Conservation (phyloP, 1,284 basidiomycete genomes). For the Sporisorium sorghi region DNA sequence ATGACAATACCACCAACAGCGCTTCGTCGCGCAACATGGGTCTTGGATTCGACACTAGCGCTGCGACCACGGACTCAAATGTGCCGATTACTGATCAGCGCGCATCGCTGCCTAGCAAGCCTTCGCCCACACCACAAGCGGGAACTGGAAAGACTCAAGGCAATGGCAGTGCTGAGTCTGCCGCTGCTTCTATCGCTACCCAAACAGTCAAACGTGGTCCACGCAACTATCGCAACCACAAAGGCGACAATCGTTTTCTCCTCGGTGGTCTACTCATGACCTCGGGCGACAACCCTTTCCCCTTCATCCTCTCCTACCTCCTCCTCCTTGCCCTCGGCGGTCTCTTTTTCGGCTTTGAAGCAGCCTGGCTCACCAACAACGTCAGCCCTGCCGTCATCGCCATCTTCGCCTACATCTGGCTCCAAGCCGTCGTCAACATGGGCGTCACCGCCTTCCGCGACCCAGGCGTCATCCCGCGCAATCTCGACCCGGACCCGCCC, state of each 20-base stretch:
- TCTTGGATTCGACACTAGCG: constrained; percentile 12
- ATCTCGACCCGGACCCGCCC: constrained; percentile 65
- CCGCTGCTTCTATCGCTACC: not conserved
- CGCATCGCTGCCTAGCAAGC: constrained; percentile 6
- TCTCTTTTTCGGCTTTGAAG: constrained; percentile 63
- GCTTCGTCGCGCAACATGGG: constrained; percentile 4
- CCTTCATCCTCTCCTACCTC: constrained; percentile 51
- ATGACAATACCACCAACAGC: not conserved
- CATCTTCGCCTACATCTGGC: constrained; percentile 58
- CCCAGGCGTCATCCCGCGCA: constrained; percentile 66
- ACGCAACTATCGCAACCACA: constrained; percentile 49
- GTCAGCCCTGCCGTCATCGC: constrained; percentile 58
- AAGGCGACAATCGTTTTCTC: constrained; percentile 60
- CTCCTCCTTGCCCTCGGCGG: constrained; percentile 56
- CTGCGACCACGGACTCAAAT: not conserved
- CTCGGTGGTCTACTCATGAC: constrained; percentile 58
- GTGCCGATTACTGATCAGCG: constrained; percentile 3
- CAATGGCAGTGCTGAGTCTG: not conserved
- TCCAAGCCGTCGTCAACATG: constrained; percentile 58
- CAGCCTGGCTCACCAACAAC: constrained; percentile 49
- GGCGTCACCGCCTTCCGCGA: constrained; percentile 62
- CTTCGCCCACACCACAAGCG: not conserved
- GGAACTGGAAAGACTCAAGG: not conserved
- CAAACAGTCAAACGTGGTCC: constrained; percentile 11
- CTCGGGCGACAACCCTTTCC: constrained; percentile 56